Evolutionary conservation across 768 basidiomycete species (phyloP), one percentile per base, ranked within the genome.

Genomic region (Tephrocybe sp.): DNA sequence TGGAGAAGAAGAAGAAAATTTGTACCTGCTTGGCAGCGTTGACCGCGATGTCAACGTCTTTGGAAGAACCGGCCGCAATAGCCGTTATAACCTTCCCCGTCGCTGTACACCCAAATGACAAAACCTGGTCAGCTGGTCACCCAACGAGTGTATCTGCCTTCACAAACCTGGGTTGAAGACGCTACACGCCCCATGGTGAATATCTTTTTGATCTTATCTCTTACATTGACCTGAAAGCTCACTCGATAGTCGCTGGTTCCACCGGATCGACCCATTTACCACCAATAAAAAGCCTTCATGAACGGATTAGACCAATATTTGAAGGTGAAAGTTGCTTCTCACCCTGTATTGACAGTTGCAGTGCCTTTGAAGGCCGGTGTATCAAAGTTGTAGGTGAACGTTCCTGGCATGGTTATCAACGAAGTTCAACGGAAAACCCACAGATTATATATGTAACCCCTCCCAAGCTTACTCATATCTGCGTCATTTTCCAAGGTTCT

Each of bases 1-100:
- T n/a, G 15, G 7, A 7, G 33, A 7, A 15, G 8, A n/a, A 15
- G 4, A n/a, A 15, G 33, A 34, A 34, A 12, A 34, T 29, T 11
- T 29, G 12, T 49, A 82, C 81, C 60, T 75, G 78, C 50, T 80
- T 74, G 0, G 88, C 88, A 30, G 77, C 84, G 3, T 72, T 67
- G 49, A 92, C 91, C 0, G 91, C 91, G 40, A 64, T 58, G 64
- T 94, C 87, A 53, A 95, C 81, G 61, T 94, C 92, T 54, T 80
- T 76, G 9, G 74, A 48, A 1, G 80, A 80, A 23, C 76, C 91
- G 61, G 79, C 80, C 0, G 79, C 65, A 51, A 91, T 67, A 34
- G 71, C 50, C 0, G 80, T 79, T 61, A 84, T 74, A 41, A 78
- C 55, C 61, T 87, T 76, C 36, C 88, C 91, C 16, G 65, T 89